A percentile compares a stretch with the other conserved stretches of the same genome.
These are phyloP conservation scores for Elongisporangium senticosum DNA, from an alignment of 352 stramenopile genomes.

Conservation along the genomic window DNA sequence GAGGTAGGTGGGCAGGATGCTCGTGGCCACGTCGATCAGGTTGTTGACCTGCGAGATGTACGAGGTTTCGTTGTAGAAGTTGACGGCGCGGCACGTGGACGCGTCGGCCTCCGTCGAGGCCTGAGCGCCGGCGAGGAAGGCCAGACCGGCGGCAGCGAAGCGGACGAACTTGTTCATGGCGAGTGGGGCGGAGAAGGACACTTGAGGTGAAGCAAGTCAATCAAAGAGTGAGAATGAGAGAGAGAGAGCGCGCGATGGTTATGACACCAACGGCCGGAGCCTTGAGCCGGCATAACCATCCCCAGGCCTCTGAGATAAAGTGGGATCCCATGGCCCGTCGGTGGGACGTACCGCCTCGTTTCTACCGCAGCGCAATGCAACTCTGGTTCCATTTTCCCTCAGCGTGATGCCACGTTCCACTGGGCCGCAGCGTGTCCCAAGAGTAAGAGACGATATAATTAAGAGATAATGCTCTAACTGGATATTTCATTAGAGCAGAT, in stretches of 20 bases:
- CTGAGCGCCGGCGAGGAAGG: constrained; percentile 8
- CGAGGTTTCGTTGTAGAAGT: constrained; percentile 32
- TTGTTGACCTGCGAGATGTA: constrained; percentile 47
- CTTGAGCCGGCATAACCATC: neutral
- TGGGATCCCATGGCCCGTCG: neutral
- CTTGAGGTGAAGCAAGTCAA: constrained; percentile 20
- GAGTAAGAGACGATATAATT: neutral
- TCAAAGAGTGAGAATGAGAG: constrained; percentile 12
- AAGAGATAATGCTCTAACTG: neutral
- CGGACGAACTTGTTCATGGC: constrained; percentile 17
- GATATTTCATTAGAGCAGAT: neutral
- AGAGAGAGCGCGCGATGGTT: neutral
- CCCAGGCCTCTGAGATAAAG: neutral
- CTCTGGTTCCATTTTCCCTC: neutral
- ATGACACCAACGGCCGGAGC: neutral
- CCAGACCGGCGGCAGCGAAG: constrained; percentile 8
- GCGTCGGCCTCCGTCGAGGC: constrained; percentile 14
- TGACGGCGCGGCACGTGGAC: constrained; percentile 31
- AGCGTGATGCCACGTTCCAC: neutral
- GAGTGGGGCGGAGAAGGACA: constrained; percentile 6
- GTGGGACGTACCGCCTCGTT: neutral
- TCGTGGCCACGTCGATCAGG: constrained; percentile 29
- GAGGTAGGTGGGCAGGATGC: constrained; percentile 25
- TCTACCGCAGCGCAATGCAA: neutral
- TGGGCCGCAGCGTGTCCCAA: neutral